Evolutionary conservation across 2,329 filamentous ascomycete genomes (phyloP).

Genomic region (Sphaerulina vaccinii): DNA sequence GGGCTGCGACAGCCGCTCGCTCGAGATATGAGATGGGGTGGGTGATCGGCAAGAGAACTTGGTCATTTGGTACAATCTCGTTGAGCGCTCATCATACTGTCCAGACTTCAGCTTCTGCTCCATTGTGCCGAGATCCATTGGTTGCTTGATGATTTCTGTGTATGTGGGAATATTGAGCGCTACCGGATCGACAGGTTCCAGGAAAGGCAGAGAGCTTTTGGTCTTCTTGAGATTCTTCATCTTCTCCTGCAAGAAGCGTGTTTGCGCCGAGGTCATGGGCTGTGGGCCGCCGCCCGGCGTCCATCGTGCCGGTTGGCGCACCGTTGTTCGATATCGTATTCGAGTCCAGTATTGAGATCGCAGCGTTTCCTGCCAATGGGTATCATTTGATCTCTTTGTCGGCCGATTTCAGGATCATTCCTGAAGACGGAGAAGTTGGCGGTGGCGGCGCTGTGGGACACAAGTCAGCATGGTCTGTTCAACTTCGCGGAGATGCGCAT

Average conservation of each 20-base stretch:
- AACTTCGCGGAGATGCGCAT: too few relatives aligned
- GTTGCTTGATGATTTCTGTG: conserved; percentile 68
- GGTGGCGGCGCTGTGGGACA: too few relatives aligned
- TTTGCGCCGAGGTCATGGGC: conserved; percentile 59
- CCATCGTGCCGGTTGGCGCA: conserved; percentile 24
- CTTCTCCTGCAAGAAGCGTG: conserved; percentile 62
- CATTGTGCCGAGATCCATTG: conserved; percentile 82
- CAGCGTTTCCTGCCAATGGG: conserved; percentile 27
- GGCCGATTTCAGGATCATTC: too few relatives aligned
- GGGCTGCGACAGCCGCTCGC: too few relatives aligned
- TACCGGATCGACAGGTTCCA: conserved; percentile 71
- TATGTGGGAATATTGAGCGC: conserved; percentile 75
- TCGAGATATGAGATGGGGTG: too few relatives aligned
- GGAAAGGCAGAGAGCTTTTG: conserved; percentile 73
- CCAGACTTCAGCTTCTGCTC: conserved; percentile 74
- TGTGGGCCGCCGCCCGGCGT: conserved; percentile 35
- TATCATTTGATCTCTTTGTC: too few relatives aligned
- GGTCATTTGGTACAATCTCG: too few relatives aligned
- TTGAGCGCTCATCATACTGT: too few relatives aligned
- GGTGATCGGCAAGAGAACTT: too few relatives aligned
- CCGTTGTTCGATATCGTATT: conserved; percentile 19
- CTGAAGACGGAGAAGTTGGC: too few relatives aligned
- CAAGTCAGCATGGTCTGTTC: too few relatives aligned
- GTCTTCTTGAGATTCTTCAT: conserved; percentile 81
- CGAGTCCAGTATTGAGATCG: conserved; percentile 23